A percentile compares a stretch with the other conserved stretches of the same genome.
These are phyloP conservation scores for Clitoria ternatea DNA, from an alignment of 306 rosid genomes.

Conservation along the genomic window DNA sequence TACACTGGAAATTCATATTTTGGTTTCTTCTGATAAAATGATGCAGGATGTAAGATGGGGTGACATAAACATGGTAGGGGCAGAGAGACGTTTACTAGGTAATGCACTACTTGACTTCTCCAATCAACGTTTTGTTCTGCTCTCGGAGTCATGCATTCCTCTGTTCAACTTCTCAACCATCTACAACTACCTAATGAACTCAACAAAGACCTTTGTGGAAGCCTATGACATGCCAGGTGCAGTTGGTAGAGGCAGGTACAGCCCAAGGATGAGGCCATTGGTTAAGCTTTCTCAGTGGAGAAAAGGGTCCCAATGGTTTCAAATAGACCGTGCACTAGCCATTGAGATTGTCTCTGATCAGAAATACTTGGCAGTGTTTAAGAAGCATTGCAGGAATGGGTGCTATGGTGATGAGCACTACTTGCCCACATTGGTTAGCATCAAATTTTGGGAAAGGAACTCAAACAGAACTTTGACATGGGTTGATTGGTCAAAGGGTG, in stretches of 20 bases:
- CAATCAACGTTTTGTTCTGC: conserved; percentile 70
- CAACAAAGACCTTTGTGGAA: conserved; percentile 51
- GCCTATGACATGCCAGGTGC: conserved; percentile 43
- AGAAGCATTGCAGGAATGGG: conserved; percentile 30
- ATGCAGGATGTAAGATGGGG: conserved; percentile 81
- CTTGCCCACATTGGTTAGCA: conserved; percentile 59
- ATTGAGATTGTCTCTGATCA: conserved; percentile 47
- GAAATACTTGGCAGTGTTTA: conserved; percentile 39
- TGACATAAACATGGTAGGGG: conserved; percentile 62
- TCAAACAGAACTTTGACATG: conserved; percentile 79
- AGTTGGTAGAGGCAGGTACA: conserved; percentile 71
- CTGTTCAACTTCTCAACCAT: conserved; percentile 65
- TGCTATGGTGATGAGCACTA: conserved; percentile 86
- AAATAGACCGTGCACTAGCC: conserved; percentile 59
- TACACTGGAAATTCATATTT: background rate
- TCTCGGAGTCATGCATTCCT: conserved; percentile 95
- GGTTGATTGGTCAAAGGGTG: conserved; percentile 88
- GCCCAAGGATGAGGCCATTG: conserved; percentile 44
- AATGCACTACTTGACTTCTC: conserved; percentile 66
- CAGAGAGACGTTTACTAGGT: conserved; percentile 69
- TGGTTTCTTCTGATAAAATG: background rate
- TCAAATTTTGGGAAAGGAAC: conserved; percentile 39
- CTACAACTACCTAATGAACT: conserved; percentile 50
- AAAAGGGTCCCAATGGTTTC: conserved; percentile 96
- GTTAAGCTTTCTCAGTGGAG: conserved; percentile 62